Evolutionary conservation across 1,139 yeast species (phyloP).

Genomic region (Komagataea norvegica): DNA sequence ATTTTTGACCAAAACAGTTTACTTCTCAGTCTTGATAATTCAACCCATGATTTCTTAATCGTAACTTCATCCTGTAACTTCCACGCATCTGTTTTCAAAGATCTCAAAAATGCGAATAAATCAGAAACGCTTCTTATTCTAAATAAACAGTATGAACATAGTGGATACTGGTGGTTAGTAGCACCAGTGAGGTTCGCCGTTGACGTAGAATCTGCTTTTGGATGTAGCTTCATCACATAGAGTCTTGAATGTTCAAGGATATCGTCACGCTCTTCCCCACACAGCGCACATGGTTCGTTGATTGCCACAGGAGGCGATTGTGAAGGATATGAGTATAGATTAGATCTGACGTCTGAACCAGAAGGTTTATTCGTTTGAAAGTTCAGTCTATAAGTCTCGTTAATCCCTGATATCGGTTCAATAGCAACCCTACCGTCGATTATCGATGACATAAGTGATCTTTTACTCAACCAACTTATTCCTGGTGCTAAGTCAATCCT

Average conservation of each 20-base stretch:
- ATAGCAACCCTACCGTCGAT: constrained; percentile 78
- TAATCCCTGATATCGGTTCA: constrained; percentile 83
- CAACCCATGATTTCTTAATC: constrained; percentile 51
- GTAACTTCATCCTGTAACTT: constrained; percentile 38
- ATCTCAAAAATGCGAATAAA: constrained; percentile 66
- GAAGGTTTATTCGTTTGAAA: constrained; percentile 15
- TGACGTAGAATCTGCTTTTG: constrained; percentile 25
- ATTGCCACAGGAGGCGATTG: constrained; percentile 68
- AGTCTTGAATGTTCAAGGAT: constrained; percentile 72
- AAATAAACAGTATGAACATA: constrained; percentile 78
- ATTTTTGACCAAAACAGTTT: constrained; percentile 80
- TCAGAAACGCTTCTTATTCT: constrained; percentile 79
- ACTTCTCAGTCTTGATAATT: constrained; percentile 49
- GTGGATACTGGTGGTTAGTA: constrained; percentile 47
- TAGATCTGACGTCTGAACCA: constrained; percentile 25
- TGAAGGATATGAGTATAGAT: constrained; percentile 37
- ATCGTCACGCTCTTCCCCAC: constrained; percentile 72
- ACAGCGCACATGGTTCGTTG: constrained; percentile 68
- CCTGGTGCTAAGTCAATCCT: constrained; percentile 59
- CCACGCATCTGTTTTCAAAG: constrained; percentile 50
- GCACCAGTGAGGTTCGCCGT: constrained; percentile 9
- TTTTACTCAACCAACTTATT: constrained; percentile 52
- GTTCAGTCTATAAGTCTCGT: constrained; percentile 50
- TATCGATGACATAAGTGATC: constrained; percentile 59
- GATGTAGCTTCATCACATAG: constrained; percentile 52